A percentile compares a stretch with the other conserved stretches of the same genome.
Conservation (phyloP, 2,329 filamentous ascomycete species). For the Dactylonectria macrodidyma region DNA sequence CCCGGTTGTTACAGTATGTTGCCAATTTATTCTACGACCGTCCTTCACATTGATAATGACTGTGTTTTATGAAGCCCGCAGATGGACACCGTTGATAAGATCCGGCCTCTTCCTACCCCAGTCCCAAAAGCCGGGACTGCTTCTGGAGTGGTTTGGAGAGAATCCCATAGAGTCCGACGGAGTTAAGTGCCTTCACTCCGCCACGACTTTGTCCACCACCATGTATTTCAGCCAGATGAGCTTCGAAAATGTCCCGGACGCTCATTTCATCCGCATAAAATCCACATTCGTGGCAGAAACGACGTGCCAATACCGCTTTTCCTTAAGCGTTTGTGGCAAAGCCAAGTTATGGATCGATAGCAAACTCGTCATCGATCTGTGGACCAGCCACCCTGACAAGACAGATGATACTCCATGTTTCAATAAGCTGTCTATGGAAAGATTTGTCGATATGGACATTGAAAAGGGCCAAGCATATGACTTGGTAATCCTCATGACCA, state of each 20-base stretch:
- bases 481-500: slow-evolving; percentile 37
- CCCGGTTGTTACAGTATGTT: slow-evolving; percentile 20
- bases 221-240: slow-evolving; percentile 17
- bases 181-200: not conserved
- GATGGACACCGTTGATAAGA: slow-evolving; percentile 4
- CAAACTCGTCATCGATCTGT: slow-evolving; percentile 48
- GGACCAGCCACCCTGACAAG: slow-evolving; percentile 48
- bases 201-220: not conserved
- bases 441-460: slow-evolving; percentile 10
- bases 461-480: slow-evolving; percentile 26
- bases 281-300: not conserved
- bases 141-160: slow-evolving; percentile 14
- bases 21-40: too few species aligned
- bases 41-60: too few species aligned
- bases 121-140: not conserved
- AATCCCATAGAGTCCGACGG: not conserved
- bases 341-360: slow-evolving; percentile 51
- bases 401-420: slow-evolving; percentile 54
- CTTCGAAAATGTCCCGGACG: not conserved
- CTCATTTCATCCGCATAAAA: not conserved
- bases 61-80: not conserved
- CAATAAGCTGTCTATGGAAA: slow-evolving; percentile 40
- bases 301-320: not conserved
- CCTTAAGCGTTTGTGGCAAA: slow-evolving; percentile 39
- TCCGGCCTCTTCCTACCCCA: not conserved